These are phyloP conservation scores for Fusarium concolor DNA, from an alignment of 2,329 filamentous ascomycete species.

Conservation along the genomic window DNA sequence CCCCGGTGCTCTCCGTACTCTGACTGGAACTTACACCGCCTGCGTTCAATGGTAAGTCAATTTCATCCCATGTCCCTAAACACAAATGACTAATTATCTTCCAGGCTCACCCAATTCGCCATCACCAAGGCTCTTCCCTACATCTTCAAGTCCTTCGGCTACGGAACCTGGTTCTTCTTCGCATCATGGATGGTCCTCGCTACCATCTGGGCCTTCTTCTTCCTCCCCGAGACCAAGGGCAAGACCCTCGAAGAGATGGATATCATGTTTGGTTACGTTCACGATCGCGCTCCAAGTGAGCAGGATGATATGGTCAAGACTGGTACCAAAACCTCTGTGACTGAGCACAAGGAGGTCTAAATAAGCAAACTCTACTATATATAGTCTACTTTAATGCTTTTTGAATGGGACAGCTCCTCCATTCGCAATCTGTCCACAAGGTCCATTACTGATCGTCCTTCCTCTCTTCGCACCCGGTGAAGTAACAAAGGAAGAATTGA, in stretches of 20 bases:
- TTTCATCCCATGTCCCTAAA: fast-evolving
- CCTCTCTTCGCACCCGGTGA: not conserved
- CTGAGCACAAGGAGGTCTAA: conserved; percentile 41
- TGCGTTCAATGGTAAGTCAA: conserved; percentile 52
- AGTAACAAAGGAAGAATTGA: conserved; percentile 1
- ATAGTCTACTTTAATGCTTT: not conserved
- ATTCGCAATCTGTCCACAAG: not conserved
- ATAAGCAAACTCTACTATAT: not conserved
- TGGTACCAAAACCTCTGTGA: conserved; percentile 25
- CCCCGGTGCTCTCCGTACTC: conserved; percentile 56
- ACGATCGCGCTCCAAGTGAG: conserved; percentile 32
- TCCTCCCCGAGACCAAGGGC: conserved; percentile 67
- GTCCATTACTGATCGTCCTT: not conserved
- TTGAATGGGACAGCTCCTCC: not conserved
- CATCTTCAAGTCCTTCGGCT: conserved; percentile 58
- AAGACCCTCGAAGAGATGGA: conserved; percentile 66
- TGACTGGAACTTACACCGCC: conserved; percentile 57
- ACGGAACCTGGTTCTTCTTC: conserved; percentile 69
- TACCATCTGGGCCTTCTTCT: conserved; percentile 62
- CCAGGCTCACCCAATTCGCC: conserved; percentile 54
- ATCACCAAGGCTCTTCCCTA: conserved; percentile 59
- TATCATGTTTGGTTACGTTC: conserved; percentile 48
- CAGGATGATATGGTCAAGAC: conserved; percentile 31
- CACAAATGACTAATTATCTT: not conserved
- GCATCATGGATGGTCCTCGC: conserved; percentile 62